Evolutionary conservation across 139 green algal species (phyloP), one percentile per base, ranked within the genome.

Genomic region (Trebouxia sp.): DNA sequence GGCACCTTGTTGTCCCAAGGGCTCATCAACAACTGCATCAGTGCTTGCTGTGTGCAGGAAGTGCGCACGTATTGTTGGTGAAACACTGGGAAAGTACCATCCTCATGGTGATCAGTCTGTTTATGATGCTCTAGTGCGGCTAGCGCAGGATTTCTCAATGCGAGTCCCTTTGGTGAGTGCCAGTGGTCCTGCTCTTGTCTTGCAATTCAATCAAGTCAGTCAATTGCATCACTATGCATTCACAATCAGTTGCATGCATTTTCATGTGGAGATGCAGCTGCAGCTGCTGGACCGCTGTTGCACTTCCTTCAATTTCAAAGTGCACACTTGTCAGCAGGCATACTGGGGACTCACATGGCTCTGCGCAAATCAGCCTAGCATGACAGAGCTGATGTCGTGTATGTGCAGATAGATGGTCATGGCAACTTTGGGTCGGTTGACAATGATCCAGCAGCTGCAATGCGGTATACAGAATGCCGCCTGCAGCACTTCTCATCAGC

Each of bases 51-150:
- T 43, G 14, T 30, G 65, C 87, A 89, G 88, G 26, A 98, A 98
- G 87, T 98, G 94, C 80, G 97, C 97, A 7, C 88, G 97, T 5
- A 96, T 99, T 42, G 97, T 99, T 37, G 97, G 97, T 26, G 97
- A 99, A 85, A 96, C 99, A 78, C 88, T 99, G 81, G 97, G 97
- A 38, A 99, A 98, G 86, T 99, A 95, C 82, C 97, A 99, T 84
- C 97, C 97, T 0, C 96, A 99, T 83, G 96, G 96, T 30, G 96
- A 99, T 81, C 86, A 83, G 7, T 91, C 94, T 4, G 95, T 99
- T 32, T 99, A 99, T 79, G 94, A 97, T 79, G 91, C 95, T 0
- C 85, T 99, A 1, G 97, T 99, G 72, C 90, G 97, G 22, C 87
- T 99, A 85, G 96, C 96, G 2, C 96, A 98, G 88, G 83, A 89